Percentiles rank a stretch among this genome's conserved stretches.
phyloP scores from a whole-genome alignment of 2,329 filamentous ascomycete species.

The Colletotrichum filicis region DNA sequence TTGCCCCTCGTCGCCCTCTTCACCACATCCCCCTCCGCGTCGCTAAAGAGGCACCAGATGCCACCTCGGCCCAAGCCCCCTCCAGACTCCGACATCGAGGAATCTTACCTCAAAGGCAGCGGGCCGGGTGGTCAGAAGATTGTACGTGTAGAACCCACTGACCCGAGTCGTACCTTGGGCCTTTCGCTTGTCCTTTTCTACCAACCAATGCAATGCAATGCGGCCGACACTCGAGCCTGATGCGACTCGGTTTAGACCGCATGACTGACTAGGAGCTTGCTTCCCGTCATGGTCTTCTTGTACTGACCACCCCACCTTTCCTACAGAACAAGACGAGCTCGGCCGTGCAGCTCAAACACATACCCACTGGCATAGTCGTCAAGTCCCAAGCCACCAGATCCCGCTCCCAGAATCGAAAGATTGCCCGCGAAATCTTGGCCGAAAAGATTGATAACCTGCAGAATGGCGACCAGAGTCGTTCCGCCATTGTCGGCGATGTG shows the following conservation, averaged over 20 bases:
- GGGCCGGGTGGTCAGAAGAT: conserved; percentile 98
- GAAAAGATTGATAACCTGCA: conserved; percentile 77
- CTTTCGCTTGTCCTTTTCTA: too few species aligned
- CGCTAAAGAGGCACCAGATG: conserved; percentile 64
- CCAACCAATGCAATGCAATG: background rate
- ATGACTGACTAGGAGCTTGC: conserved; percentile 12
- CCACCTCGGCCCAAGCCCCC: conserved; percentile 80
- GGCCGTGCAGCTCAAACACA: conserved; percentile 91
- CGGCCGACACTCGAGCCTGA: background rate
- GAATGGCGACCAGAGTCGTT: conserved; percentile 77
- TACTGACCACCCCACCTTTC: background rate
- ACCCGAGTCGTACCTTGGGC: background rate
- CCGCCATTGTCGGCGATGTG: conserved; percentile 70
- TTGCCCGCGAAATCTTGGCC: conserved; percentile 81
- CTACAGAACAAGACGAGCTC: conserved; percentile 92
- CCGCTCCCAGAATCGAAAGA: conserved; percentile 85
- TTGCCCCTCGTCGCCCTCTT: conserved; percentile 39
- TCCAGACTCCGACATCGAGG: conserved; percentile 81
- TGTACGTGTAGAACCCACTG: conserved; percentile 55
- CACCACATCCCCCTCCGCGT: conserved; percentile 42
- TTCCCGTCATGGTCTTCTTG: background rate
- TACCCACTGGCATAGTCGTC: conserved; percentile 90
- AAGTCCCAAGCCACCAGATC: conserved; percentile 95
- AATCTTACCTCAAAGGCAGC: conserved; percentile 88
- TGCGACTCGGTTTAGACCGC: conserved; percentile 16